Conservation (phyloP, 2,329 filamentous ascomycete genomes). For the Botryosphaeria agaves region DNA sequence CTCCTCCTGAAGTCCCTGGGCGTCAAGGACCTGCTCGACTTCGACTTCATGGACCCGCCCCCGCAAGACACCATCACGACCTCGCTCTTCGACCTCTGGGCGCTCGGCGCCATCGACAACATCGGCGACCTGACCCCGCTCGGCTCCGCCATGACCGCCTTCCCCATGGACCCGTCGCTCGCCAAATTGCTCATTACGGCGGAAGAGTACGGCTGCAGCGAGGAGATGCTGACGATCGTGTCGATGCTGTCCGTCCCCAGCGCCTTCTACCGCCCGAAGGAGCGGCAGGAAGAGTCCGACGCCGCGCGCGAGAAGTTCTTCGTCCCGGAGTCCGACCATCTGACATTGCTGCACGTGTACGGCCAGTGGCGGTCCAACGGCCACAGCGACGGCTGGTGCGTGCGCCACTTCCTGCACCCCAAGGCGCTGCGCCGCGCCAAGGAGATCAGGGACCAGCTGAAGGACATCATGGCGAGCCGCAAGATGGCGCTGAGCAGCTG, state of each 20-base stretch:
- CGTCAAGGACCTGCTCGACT: constrained; percentile 85
- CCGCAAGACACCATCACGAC: constrained; percentile 97
- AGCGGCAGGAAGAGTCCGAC: constrained; percentile 91
- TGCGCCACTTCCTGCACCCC: constrained; percentile 84
- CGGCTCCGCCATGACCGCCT: constrained; percentile 86
- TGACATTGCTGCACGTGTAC: constrained; percentile 92
- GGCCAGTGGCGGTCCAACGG: constrained; percentile 89
- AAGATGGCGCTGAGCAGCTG: constrained; percentile 79
- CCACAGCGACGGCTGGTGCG: constrained; percentile 80
- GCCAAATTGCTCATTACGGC: constrained; percentile 90
- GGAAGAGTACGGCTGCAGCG: constrained; percentile 71
- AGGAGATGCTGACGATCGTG: constrained; percentile 97
- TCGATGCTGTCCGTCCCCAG: constrained; percentile 94
- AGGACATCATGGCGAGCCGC: constrained; percentile 87
- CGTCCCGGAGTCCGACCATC: constrained; percentile 90
- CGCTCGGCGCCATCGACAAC: constrained; percentile 82
- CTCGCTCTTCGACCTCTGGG: constrained; percentile 94
- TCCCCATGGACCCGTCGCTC: constrained; percentile 93
- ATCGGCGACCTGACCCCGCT: constrained; percentile 79
- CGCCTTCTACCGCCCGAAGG: constrained; percentile 93
- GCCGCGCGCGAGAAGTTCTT: constrained; percentile 95
- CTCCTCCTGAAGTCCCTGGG: constrained; percentile 86
- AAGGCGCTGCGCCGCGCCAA: constrained; percentile 83
- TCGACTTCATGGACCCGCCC: constrained; percentile 98
- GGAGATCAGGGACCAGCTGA: constrained; percentile 84